These are phyloP conservation scores for Penicillium dipodomyicola DNA, from an alignment of 495 filamentous ascomycete genomes.

Conservation along the genomic window DNA sequence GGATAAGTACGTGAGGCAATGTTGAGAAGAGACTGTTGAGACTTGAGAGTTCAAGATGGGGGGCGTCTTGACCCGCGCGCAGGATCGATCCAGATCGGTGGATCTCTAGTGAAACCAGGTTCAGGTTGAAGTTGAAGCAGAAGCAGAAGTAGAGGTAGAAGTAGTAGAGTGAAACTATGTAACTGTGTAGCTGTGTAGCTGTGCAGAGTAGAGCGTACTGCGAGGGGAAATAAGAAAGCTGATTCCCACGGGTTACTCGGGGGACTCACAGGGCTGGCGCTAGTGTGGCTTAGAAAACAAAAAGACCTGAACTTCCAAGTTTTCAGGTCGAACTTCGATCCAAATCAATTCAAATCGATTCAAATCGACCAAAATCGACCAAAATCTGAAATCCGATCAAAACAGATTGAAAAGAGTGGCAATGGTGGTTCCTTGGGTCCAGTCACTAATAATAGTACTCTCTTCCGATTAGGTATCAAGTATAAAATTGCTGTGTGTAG, in stretches of 20 bases:
- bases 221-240: not conserved
- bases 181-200: not conserved
- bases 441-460: constrained; percentile 6
- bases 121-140: not conserved
- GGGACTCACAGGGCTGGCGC: not conserved
- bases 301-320: not conserved
- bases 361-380: too few species aligned
- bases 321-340: not conserved
- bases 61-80: constrained; percentile 36
- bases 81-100: constrained; percentile 26
- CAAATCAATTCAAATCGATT: not conserved
- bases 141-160: not conserved
- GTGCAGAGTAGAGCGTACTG: not conserved
- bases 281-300: constrained; percentile 11
- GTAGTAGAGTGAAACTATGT: not conserved
- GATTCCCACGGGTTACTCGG: constrained; percentile 8
- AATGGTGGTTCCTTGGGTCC: not conserved
- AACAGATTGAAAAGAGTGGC: not conserved
- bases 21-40: constrained; percentile 3
- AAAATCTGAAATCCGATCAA: not conserved
- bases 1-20: constrained; percentile 12
- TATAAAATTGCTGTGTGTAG: not conserved
- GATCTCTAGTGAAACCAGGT: constrained; percentile 20
- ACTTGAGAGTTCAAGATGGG: constrained; percentile 13
- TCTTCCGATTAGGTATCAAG: not conserved